Conservation (phyloP, 306 rosid genomes). For the Vigna radiata region DNA sequence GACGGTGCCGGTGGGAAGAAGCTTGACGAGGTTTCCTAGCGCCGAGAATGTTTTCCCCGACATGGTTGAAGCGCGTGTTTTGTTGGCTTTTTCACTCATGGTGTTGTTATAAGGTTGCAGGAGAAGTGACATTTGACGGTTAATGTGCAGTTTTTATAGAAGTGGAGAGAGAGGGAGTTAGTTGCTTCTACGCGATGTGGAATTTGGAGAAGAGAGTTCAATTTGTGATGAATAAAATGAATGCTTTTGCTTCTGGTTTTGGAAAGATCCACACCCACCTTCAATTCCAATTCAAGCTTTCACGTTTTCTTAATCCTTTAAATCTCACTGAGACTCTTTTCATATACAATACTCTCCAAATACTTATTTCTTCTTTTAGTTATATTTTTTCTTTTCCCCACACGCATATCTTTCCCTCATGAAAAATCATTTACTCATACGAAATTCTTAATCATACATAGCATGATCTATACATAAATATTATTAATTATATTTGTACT, state of each 20-base stretch:
- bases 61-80: not conserved
- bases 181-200: constrained; percentile 55
- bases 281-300: constrained; percentile 46
- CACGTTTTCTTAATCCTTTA: not conserved
- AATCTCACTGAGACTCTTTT: no score
- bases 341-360: no score
- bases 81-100: not conserved
- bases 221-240: not conserved
- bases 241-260: constrained; percentile 35
- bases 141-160: constrained; percentile 28
- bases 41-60: constrained; percentile 49
- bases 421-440: no score
- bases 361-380: no score
- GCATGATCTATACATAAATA: no score
- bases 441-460: no score
- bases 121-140: not conserved
- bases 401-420: no score
- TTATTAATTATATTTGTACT: no score
- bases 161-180: not conserved
- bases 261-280: constrained; percentile 23
- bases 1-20: constrained; percentile 83
- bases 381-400: no score
- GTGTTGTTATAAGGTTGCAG: not conserved
- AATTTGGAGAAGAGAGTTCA: constrained; percentile 3
- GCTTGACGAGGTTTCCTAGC: constrained; percentile 66